Percentiles rank a stretch among this genome's conserved stretches.
Evolutionary conservation across 768 basidiomycete species (phyloP).

Genomic region (Suillus americanus): DNA sequence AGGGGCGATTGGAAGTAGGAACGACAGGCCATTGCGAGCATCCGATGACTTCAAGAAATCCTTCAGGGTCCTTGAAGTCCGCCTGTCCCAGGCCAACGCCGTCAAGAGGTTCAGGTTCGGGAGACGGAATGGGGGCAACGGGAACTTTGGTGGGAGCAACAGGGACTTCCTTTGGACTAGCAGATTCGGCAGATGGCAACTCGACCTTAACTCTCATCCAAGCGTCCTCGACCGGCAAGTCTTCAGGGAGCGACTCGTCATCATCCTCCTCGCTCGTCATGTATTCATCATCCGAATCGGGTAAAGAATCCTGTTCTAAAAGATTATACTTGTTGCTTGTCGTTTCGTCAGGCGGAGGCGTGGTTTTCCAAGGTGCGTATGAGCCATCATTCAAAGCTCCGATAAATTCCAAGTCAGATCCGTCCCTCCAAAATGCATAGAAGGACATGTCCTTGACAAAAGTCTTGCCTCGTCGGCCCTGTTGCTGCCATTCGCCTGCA

Average conservation of each 20-base stretch:
- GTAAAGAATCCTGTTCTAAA: constrained; percentile 4
- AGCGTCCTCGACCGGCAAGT: constrained; percentile 24
- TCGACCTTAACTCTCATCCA: constrained; percentile 25
- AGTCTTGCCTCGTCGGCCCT: constrained; percentile 27
- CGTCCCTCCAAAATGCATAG: constrained; percentile 54
- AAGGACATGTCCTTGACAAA: constrained; percentile 26
- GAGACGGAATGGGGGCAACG: background rate
- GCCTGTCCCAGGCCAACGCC: background rate
- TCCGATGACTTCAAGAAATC: constrained; percentile 41
- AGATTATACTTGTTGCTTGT: constrained; percentile 3
- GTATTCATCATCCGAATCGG: constrained; percentile 11
- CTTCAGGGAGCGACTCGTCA: constrained; percentile 8
- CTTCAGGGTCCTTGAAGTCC: constrained; percentile 23
- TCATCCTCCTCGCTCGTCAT: constrained; percentile 14
- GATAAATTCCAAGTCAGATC: constrained; percentile 49
- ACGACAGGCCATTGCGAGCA: constrained; percentile 35
- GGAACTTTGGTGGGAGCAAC: background rate
- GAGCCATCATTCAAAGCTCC: constrained; percentile 10
- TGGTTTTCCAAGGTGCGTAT: constrained; percentile 1
- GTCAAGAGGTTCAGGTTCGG: constrained; percentile 2
- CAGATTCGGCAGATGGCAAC: background rate
- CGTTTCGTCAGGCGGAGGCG: background rate
- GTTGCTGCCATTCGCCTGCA: constrained; percentile 34
- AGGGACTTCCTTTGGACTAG: background rate
- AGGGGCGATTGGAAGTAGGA: constrained; percentile 36